A percentile compares a stretch with the other conserved stretches of the same genome.
Evolutionary conservation across 768 basidiomycete species (phyloP).

Genomic region (Tylopilus felleus): DNA sequence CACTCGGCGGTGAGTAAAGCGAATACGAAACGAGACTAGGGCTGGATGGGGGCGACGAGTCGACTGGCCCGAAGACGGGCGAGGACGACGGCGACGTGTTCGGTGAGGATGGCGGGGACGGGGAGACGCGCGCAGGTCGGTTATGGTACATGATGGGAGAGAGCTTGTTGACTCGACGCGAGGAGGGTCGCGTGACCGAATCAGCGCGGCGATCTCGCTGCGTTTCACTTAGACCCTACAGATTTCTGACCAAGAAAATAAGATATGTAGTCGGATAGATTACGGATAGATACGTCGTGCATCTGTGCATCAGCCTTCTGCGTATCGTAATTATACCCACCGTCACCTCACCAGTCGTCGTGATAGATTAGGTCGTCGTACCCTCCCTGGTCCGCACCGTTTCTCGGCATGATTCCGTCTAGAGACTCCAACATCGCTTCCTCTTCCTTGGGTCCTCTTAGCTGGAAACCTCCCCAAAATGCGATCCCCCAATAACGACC

Average conservation of each 20-base stretch:
- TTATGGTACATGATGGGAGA: slow-evolving; percentile 11
- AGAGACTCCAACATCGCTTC: no score
- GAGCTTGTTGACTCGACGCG: no score
- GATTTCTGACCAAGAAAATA: no score
- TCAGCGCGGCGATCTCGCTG: not conserved
- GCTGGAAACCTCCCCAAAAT: not conserved
- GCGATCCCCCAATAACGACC: not conserved
- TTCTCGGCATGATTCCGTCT: not conserved
- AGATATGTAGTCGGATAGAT: no score
- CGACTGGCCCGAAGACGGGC: slow-evolving; percentile 36
- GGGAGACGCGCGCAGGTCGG: not conserved
- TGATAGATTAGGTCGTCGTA: not conserved
- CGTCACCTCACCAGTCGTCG: slow-evolving; percentile 7
- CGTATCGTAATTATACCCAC: no score
- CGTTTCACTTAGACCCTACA: no score
- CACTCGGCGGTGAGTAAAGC: slow-evolving; percentile 30
- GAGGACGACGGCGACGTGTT: slow-evolving; percentile 51
- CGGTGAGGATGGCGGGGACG: slow-evolving; percentile 12
- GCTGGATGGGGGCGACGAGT: slow-evolving; percentile 38
- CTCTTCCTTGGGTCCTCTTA: not conserved
- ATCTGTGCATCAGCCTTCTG: no score
- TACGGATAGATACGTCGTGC: no score
- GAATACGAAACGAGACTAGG: slow-evolving; percentile 26
- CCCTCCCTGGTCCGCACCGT: not conserved
- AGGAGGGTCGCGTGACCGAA: slow-evolving; percentile 9